Percentiles rank a stretch among this genome's conserved stretches.
phyloP scores from a whole-genome alignment of 306 rosid species.

The Quercus gilva region DNA sequence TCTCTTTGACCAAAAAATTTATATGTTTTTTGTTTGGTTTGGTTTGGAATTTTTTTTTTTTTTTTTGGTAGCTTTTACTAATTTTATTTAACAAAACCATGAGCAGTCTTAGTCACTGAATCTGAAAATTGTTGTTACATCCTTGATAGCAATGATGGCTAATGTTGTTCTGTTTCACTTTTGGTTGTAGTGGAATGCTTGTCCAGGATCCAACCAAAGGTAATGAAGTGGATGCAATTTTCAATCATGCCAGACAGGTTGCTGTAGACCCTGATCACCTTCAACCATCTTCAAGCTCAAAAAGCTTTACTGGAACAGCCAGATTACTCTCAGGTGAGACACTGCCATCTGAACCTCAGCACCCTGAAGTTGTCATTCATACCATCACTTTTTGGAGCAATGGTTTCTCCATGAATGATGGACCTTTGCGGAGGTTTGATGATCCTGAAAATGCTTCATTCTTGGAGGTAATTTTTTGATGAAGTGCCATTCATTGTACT shows the following conservation, averaged over 20 bases:
- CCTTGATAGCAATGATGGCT: background rate
- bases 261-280: slow-evolving; percentile 51
- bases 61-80: too few relatives aligned
- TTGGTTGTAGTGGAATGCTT: slow-evolving; percentile 81
- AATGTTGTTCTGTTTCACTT: background rate
- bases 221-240: slow-evolving; percentile 61
- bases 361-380: slow-evolving; percentile 39
- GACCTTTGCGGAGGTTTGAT: slow-evolving; percentile 65
- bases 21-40: background rate
- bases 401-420: slow-evolving; percentile 75
- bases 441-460: slow-evolving; percentile 85
- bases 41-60: too few relatives aligned
- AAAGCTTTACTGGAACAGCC: slow-evolving; percentile 74
- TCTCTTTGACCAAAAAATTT: background rate
- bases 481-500: slow-evolving; percentile 1
- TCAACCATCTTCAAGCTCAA: slow-evolving; percentile 50
- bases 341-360: slow-evolving; percentile 59
- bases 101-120: background rate
- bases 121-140: background rate
- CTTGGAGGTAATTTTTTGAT: slow-evolving; percentile 57
- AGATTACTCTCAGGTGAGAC: slow-evolving; percentile 86
- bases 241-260: slow-evolving; percentile 55
- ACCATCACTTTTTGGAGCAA: slow-evolving; percentile 84
- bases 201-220: slow-evolving; percentile 74
- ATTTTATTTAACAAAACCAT: background rate